Evolutionary conservation across 345 rosid genomes (phyloP), one percentile per base, ranked within the genome.

Genomic region (Melastoma malabathricum): DNA sequence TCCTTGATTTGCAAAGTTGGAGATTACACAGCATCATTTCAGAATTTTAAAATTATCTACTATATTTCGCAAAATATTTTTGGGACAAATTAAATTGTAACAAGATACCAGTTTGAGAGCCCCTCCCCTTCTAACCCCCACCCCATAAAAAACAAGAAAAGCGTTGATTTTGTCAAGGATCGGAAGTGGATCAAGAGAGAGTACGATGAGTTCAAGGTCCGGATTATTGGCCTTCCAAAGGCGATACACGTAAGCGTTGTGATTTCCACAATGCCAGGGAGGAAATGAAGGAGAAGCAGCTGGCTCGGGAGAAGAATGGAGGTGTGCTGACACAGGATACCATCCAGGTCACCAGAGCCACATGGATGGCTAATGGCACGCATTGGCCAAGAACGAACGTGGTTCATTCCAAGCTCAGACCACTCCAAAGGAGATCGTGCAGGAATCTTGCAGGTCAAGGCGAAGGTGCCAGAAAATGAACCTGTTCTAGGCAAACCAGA

Each of bases 301-400:
- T 68, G 0, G 83, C 82, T 0, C 49, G 74, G 55, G 94, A 83
- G 44, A 73, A 80, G 59, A 78, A 83, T 16, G 82, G 81, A 4
- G 87, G 83, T 10, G 62, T 43, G 13, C 50, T 72, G 65, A 78
- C 86, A 0, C 59, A 64, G 0, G 90, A 81, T 41, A 82, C 76
- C 1, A 63, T 72, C 51, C 46, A 60, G 6, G 74, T 75, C 9
- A 61, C 61, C 1, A 70, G 76, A 54, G 98, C 98, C 44, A 90
- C 96, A 1, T 90, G 98, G 98, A 90, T 90, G 96, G 98, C 98
- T 44, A 94, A 90, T 54, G 97, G 96, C 7, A 89, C 96, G 1
- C 96, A 83, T 44, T 89, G 97, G 97, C 97, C 97, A 10, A 96
- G 98, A 3, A 83, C 98, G 98, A 3, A 83, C 98, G 0, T 90